A percentile compares a stretch with the other conserved stretches of the same genome.
These are phyloP conservation scores for Metahyphopichia silvanorum DNA, from an alignment of 805 yeast species.

Conservation along the genomic window DNA sequence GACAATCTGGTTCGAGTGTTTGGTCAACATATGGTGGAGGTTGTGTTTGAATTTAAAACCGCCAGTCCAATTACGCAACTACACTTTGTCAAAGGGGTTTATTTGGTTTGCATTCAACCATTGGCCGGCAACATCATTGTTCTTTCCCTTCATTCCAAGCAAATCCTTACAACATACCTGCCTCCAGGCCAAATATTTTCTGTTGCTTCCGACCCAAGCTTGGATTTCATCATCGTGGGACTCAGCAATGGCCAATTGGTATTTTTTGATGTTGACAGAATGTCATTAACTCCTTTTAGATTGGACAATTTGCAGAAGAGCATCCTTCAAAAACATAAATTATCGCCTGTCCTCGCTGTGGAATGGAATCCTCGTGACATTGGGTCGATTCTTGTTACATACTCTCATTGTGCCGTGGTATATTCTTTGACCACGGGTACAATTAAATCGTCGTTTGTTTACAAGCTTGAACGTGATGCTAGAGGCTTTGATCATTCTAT, in stretches of 20 bases:
- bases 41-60: slow-evolving; percentile 52
- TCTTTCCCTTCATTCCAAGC: slow-evolving; percentile 64
- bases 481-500: slow-evolving; percentile 50
- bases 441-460: slow-evolving; percentile 54
- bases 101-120: slow-evolving; percentile 67
- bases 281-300: slow-evolving; percentile 58
- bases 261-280: slow-evolving; percentile 80
- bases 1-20: slow-evolving; percentile 69
- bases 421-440: slow-evolving; percentile 64
- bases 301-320: slow-evolving; percentile 68
- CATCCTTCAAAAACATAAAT: slow-evolving; percentile 52
- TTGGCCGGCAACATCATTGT: slow-evolving; percentile 59
- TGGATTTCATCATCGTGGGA: slow-evolving; percentile 86
- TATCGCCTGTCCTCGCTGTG: slow-evolving; percentile 64
- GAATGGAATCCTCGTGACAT: slow-evolving; percentile 89
- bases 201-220: slow-evolving; percentile 75
- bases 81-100: slow-evolving; percentile 75
- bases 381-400: slow-evolving; percentile 72
- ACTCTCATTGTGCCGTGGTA: slow-evolving; percentile 62
- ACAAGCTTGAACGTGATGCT: slow-evolving; percentile 63
- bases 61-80: slow-evolving; percentile 52
- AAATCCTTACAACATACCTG: slow-evolving; percentile 55
- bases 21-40: slow-evolving; percentile 82
- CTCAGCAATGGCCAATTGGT: slow-evolving; percentile 68
- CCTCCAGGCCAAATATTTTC: slow-evolving; percentile 68